These are phyloP conservation scores for Fragaria iinumae DNA, from an alignment of 306 rosid genomes.

Conservation along the genomic window DNA sequence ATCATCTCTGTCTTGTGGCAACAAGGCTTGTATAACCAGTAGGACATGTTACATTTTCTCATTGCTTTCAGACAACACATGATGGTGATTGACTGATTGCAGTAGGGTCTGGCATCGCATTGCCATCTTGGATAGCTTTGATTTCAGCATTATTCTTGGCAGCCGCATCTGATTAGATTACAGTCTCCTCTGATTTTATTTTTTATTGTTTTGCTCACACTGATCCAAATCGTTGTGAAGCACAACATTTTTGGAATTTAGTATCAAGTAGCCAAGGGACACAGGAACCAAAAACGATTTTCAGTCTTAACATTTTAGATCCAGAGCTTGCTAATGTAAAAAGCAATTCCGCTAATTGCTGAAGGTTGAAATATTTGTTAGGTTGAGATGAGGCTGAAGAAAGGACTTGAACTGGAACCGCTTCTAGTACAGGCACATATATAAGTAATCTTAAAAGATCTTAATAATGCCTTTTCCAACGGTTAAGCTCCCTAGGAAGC, in stretches of 20 bases:
- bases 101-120: background rate
- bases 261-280: background rate
- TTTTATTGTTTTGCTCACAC: background rate
- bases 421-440: too few species aligned
- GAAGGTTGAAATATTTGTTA: too few species aligned
- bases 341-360: too few species aligned
- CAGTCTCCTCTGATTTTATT: background rate
- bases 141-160: background rate
- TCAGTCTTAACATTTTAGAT: too few species aligned
- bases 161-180: background rate
- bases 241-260: background rate
- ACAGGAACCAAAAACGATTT: too few species aligned
- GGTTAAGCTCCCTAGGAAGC: too few species aligned
- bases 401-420: too few species aligned
- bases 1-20: background rate
- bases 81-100: background rate
- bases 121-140: background rate
- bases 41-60: background rate
- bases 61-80: conserved; percentile 6
- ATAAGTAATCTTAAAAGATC: too few species aligned
- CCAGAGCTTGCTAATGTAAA: too few species aligned
- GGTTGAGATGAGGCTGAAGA: too few species aligned
- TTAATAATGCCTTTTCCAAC: too few species aligned
- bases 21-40: background rate
- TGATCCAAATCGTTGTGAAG: background rate